These are phyloP conservation scores for Cucurbita argyrosperma DNA, from an alignment of 306 rosid genomes.

Conservation along the genomic window DNA sequence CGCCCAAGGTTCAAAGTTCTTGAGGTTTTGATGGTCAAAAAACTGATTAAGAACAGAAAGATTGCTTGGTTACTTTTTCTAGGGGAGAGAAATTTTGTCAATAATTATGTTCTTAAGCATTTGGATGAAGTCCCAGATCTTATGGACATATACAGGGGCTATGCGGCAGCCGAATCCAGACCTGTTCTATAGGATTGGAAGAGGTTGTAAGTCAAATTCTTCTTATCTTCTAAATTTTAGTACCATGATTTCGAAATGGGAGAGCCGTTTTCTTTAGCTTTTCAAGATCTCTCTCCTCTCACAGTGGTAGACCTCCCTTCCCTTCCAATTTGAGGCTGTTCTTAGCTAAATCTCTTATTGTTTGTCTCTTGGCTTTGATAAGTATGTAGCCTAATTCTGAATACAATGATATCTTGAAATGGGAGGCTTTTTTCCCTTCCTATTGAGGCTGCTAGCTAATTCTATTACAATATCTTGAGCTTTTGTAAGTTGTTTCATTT, in stretches of 20 bases:
- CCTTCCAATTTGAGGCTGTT: not conserved
- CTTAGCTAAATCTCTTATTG: not conserved
- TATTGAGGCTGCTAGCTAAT: too few species aligned
- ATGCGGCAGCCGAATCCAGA: not conserved
- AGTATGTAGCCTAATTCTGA: not conserved
- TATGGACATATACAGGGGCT: not conserved
- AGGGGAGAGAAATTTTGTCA: not conserved
- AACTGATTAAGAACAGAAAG: not conserved
- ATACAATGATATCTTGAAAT: not conserved
- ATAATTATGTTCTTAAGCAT: slow-evolving; percentile 3
- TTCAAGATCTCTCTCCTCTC: not conserved
- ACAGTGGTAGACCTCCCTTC: too few species aligned
- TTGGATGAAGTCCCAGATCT: not conserved
- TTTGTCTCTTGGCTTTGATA: not conserved
- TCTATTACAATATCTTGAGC: too few species aligned
- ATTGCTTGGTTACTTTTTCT: not conserved
- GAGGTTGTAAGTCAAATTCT: not conserved
- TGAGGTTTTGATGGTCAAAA: slow-evolving; percentile 5
- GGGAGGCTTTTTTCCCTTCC: too few species aligned
- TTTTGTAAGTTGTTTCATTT: too few species aligned
- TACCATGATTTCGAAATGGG: not conserved
- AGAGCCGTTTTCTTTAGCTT: not conserved
- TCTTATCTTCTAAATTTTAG: not conserved
- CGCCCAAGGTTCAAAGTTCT: slow-evolving; percentile 7
- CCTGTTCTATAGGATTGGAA: not conserved